Evolutionary conservation across 75 land plant genomes (phyloP).

Genomic region (Sequoia sempervirens): DNA sequence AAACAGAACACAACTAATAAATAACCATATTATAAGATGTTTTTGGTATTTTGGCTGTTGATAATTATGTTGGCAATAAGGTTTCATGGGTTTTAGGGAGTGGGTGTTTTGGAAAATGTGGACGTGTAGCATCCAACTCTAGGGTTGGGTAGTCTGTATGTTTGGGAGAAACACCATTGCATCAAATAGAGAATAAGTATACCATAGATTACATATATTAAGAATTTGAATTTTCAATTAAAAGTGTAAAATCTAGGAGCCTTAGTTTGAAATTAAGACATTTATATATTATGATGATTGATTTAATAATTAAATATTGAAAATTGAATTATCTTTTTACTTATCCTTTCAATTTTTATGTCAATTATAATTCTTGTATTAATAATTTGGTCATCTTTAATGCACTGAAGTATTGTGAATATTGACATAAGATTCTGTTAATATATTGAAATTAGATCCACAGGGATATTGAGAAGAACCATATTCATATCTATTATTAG

Average conservation of each 20-base stretch:
- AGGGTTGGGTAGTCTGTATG: not conserved
- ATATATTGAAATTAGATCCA: not conserved
- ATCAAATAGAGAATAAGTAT: too few relatives aligned
- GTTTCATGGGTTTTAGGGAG: not conserved
- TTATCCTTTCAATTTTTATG: not conserved
- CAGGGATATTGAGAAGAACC: not conserved
- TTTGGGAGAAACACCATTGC: not conserved
- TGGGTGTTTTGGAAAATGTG: not conserved
- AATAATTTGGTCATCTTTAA: too few relatives aligned
- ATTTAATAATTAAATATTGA: not conserved
- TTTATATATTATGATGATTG: slow-evolving; percentile 1
- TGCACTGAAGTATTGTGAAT: too few relatives aligned
- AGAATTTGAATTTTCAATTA: not conserved
- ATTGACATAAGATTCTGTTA: not conserved
- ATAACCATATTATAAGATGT: not conserved
- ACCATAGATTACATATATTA: too few relatives aligned
- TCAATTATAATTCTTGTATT: too few relatives aligned
- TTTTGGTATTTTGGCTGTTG: not conserved
- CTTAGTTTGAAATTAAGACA: not conserved
- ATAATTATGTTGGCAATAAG: not conserved
- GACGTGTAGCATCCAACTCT: too few relatives aligned
- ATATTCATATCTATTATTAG: not conserved
- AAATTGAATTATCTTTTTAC: not conserved
- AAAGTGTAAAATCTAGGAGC: too few relatives aligned
- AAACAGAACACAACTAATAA: not conserved